phyloP scores from a whole-genome alignment of 2,329 filamentous ascomycete species.

The Arthrinium puccinioides region DNA sequence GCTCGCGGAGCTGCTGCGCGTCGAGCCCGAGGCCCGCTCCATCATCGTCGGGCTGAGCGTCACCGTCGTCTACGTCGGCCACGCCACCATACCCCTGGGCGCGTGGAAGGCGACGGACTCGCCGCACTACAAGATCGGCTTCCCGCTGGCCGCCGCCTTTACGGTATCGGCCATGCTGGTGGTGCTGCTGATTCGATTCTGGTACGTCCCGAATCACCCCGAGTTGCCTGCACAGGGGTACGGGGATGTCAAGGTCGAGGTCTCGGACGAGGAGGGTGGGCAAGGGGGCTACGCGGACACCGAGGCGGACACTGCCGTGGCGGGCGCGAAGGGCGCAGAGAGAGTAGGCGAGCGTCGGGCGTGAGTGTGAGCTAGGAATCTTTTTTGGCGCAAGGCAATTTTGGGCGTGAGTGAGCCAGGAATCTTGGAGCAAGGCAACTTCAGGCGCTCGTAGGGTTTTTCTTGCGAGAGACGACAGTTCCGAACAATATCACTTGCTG shows the following conservation, averaged over 20 bases:
- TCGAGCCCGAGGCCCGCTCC: constrained; percentile 27
- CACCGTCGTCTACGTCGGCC: constrained; percentile 29
- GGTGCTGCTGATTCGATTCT: constrained; percentile 25
- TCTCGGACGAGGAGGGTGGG: not conserved
- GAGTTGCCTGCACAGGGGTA: not conserved
- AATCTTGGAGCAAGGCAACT: no score
- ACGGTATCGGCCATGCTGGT: constrained; percentile 21
- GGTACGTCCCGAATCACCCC: not conserved
- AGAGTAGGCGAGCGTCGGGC: no score
- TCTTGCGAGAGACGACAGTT: no score
- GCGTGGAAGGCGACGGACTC: constrained; percentile 27
- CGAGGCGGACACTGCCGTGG: no score
- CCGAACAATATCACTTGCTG: no score
- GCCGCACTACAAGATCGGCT: constrained; percentile 27
- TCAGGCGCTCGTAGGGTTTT: no score
- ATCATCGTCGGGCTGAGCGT: constrained; percentile 28
- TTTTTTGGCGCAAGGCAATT: no score
- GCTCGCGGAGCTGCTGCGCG: constrained; percentile 25
- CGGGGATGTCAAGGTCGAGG: not conserved
- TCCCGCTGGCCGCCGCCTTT: constrained; percentile 26
- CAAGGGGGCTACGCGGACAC: no score
- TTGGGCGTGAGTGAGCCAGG: no score
- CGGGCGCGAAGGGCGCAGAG: no score
- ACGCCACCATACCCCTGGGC: constrained; percentile 29
- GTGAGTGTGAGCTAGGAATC: no score